A percentile compares a stretch with the other conserved stretches of the same genome.
These are phyloP conservation scores for Furcasterigmium furcatum DNA, from an alignment of 2,329 filamentous ascomycete genomes.

Conservation along the genomic window DNA sequence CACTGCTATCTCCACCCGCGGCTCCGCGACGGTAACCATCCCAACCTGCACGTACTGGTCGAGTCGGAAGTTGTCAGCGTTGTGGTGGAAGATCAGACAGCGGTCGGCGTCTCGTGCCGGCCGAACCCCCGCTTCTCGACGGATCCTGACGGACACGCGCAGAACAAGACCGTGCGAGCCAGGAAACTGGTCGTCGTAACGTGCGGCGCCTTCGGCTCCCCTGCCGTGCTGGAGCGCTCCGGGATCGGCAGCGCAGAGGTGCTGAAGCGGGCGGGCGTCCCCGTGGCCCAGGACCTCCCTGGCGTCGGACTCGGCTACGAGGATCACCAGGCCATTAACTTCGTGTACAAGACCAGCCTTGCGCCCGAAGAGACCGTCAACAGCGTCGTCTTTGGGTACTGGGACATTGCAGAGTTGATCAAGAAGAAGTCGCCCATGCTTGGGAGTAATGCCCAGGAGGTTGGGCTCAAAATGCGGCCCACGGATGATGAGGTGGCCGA, in stretches of 20 bases:
- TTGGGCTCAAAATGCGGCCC: slow-evolving; percentile 52
- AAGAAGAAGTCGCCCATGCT: slow-evolving; percentile 43
- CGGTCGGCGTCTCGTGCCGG: slow-evolving; percentile 53
- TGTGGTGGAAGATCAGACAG: slow-evolving; percentile 49
- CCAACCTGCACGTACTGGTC: slow-evolving; percentile 52
- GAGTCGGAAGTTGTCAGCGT: slow-evolving; percentile 46
- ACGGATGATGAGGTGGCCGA: slow-evolving; percentile 46
- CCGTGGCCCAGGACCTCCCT: slow-evolving; percentile 40
- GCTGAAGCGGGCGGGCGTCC: slow-evolving; percentile 42
- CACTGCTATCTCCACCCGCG: slow-evolving; percentile 51
- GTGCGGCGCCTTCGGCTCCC: slow-evolving; percentile 49
- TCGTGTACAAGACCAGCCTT: slow-evolving; percentile 38
- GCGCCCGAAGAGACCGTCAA: slow-evolving; percentile 39
- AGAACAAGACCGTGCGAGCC: slow-evolving; percentile 37
- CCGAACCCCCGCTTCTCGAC: slow-evolving; percentile 39
- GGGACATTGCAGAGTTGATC: slow-evolving; percentile 42
- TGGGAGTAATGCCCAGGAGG: slow-evolving; percentile 56
- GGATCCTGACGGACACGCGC: slow-evolving; percentile 18
- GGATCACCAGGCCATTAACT: slow-evolving; percentile 50
- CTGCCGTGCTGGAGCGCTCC: slow-evolving; percentile 57
- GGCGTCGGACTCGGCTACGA: slow-evolving; percentile 53
- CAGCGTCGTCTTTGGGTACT: slow-evolving; percentile 43
- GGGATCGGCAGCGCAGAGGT: slow-evolving; percentile 52
- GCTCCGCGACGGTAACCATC: slow-evolving; percentile 39
- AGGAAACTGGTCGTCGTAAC: slow-evolving; percentile 49